Evolutionary conservation across 208 protist species (phyloP), one percentile per base, ranked within the genome.

Genomic region (Crithidia mellificae): DNA sequence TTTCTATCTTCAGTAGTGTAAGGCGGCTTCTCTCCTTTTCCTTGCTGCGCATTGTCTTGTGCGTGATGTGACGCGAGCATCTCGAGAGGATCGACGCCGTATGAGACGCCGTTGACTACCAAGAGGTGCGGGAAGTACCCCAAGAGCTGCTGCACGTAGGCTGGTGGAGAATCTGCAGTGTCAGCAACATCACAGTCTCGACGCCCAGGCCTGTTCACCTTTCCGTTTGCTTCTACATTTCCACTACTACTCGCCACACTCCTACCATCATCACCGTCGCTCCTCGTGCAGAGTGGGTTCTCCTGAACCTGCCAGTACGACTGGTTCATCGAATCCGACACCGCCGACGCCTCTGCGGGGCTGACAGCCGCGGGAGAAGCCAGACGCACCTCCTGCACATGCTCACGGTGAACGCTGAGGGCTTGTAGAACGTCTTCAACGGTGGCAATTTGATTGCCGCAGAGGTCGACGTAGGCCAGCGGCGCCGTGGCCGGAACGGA

Each of bases 381-480:
- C 34, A 92, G 67, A 19, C 89, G 86, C 34, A 94, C 66, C 51
- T 86, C 81, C 51, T 68, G 70, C 30, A 91, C 41, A 39, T 77
- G 63, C 12, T 38, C 24, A 38, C 75, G 76, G 30, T 90, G 87
- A 9, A 63, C 29, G 9, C 46, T 69, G 9, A 91, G 65, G 27
- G 81, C 78, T 3, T 54, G 50, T 27, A 73, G 44, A 22, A 91
- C 67, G 43, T 81, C 73, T 9, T 38, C 72, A 22, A 87, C 63
- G 8, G 51, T 71, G 0, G 41, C 34, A 22, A 95, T 66, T 38
- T 74, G 68, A 56, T 95, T 95, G 12, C 83, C 84, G 52, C 86
- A 87, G 36, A 95, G 49, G 50, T 95, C 90, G 24, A 95, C 77
- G 27, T 87, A 82, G 8, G 53, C 6, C 7, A 91, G 62, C 34